phyloP scores from a whole-genome alignment of 2,329 filamentous ascomycete genomes.

The Ophiosphaerella narmari region DNA sequence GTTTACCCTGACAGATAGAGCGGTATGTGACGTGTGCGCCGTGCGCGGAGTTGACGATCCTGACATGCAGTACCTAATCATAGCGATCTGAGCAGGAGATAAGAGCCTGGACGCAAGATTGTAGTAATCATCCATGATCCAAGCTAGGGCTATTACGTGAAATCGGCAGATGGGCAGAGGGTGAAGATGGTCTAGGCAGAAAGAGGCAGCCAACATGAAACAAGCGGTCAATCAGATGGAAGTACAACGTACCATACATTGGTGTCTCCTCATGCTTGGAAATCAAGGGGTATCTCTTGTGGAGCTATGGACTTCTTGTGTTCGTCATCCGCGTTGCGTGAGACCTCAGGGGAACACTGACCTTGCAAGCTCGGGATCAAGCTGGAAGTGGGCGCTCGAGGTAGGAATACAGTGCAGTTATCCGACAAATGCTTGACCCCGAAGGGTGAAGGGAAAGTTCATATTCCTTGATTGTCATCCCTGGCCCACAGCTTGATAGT shows the following conservation, averaged over 20 bases:
- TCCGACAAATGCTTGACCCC: background rate
- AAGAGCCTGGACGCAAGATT: no score
- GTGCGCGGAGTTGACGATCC: background rate
- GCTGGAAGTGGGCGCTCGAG: background rate
- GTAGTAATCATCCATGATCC: no score
- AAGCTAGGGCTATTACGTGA: no score
- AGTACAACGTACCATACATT: slow-evolving; percentile 9
- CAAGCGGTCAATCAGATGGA: background rate
- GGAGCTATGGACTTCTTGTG: slow-evolving; percentile 17
- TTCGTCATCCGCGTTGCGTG: slow-evolving; percentile 12
- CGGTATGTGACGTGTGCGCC: slow-evolving; percentile 4
- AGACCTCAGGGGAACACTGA: slow-evolving; percentile 13
- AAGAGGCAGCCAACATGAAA: background rate
- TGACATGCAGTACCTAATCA: background rate
- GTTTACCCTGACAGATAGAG: slow-evolving; percentile 3
- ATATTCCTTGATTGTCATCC: slow-evolving; percentile 57
- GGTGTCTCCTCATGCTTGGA: slow-evolving; percentile 9
- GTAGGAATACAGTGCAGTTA: background rate
- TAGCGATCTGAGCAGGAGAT: background rate
- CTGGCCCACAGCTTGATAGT: slow-evolving; percentile 96
- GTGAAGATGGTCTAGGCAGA: no score
- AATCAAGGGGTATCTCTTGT: slow-evolving; percentile 21
- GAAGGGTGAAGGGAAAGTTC: slow-evolving; percentile 11
- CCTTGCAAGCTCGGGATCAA: slow-evolving; percentile 8
- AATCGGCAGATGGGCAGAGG: no score